Evolutionary conservation across 2,329 filamentous ascomycete species (phyloP).

Genomic region (Claviceps citrina): DNA sequence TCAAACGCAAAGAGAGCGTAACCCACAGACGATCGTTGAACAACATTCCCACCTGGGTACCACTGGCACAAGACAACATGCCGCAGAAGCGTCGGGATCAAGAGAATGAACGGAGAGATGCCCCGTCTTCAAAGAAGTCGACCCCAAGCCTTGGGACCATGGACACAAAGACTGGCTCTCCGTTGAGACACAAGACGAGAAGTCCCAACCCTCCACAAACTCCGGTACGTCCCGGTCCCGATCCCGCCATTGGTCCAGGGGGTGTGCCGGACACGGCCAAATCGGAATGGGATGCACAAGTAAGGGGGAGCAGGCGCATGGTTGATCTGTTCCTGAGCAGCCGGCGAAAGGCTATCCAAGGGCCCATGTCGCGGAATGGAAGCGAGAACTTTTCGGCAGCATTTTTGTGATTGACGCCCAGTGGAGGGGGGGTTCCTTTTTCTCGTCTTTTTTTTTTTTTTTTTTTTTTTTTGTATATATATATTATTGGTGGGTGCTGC

Average conservation of each 20-base stretch:
- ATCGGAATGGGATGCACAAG: constrained; percentile 17
- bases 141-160: constrained; percentile 14
- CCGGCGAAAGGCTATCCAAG: constrained; percentile 26
- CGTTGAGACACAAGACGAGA: constrained; percentile 5
- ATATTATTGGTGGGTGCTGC: constrained; percentile 2
- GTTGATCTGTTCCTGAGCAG: constrained; percentile 39
- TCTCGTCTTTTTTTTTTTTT: too few species aligned
- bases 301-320: constrained; percentile 33
- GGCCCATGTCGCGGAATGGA: constrained; percentile 14
- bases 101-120: constrained; percentile 8
- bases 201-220: constrained; percentile 1
- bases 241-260: background rate
- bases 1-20: constrained; percentile 1
- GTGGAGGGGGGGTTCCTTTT: background rate
- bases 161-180: constrained; percentile 10
- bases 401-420: constrained; percentile 15
- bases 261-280: background rate
- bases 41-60: constrained; percentile 8
- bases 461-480: constrained; percentile 2
- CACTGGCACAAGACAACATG: constrained; percentile 9
- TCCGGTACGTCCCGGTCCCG: too few species aligned
- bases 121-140: constrained; percentile 14
- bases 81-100: constrained; percentile 11
- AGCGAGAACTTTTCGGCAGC: constrained; percentile 16
- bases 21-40: constrained; percentile 15